Conservation (phyloP, 192 early-diverging fungal species). For the Jimgerdemannia flammicorona region DNA sequence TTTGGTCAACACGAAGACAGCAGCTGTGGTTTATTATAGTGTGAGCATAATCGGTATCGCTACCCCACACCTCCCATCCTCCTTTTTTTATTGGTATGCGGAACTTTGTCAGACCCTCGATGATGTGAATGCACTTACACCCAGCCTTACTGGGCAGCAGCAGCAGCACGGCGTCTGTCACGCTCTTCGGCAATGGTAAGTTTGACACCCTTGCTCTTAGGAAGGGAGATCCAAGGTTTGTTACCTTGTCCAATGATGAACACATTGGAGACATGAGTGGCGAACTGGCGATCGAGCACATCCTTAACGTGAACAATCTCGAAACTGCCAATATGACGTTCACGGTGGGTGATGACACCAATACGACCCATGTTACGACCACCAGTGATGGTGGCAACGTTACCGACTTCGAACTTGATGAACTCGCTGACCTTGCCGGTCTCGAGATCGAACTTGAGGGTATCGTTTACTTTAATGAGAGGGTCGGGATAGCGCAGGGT, state of each 20-base stretch:
- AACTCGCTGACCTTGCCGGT: conserved; percentile 88
- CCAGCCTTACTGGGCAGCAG: no score
- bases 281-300: conserved; percentile 89
- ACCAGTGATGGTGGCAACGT: conserved; percentile 96
- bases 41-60: no score
- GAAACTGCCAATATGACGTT: conserved; percentile 96
- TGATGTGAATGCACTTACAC: no score
- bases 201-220: conserved; percentile 99
- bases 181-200: conserved; percentile 99
- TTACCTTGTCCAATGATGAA: conserved; percentile 83
- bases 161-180: conserved; percentile 51
- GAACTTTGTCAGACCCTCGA: no score
- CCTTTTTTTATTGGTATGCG: no score
- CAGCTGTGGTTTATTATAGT: no score
- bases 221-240: conserved; percentile 95
- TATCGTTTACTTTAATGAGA: conserved; percentile 98
- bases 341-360: conserved; percentile 94
- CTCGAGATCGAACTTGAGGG: conserved; percentile 95
- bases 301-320: conserved; percentile 99
- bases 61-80: no score
- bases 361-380: conserved; percentile 98
- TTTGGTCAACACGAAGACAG: no score
- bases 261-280: conserved; percentile 97
- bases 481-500: conserved; percentile 99
- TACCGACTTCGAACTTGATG: conserved; percentile 98